Base-by-base conservation (phyloP, 108 stramenopile genomes). In the Nitzschia sp. region DNA sequence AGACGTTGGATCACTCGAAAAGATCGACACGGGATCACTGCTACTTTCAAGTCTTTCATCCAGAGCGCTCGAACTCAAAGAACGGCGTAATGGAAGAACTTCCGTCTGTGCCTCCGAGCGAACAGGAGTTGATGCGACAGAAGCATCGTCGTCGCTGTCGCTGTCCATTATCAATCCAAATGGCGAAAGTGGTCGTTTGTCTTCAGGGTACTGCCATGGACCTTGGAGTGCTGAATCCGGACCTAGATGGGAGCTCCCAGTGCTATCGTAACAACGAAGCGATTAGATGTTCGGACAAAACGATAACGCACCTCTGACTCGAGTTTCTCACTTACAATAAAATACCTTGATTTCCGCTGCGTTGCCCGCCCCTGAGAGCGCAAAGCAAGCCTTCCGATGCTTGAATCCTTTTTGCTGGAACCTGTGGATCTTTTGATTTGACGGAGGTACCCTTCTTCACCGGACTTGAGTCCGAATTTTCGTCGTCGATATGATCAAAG, bases 401-500 rank as follows among this genome's bases (percentile, higher is more conserved):
- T 19, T 29, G 26, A 19, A 58, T 9, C 42, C 46, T 53, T 17
- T 36, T 2, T 28, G 8, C 38, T 19, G 29, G 68, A 3, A 70
- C 48, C 57, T 48, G 70, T 38, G 17, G 68, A 18, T 0, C 2
- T 32, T 38, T 49, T 47, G n/a, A 11, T 29, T 27, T 11, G 11
- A 18, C 35, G 24, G 1, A 6, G 3, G 23, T 28, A 6, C 38
- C 38, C 9, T 9, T 42, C n/a, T n/a, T n/a, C n/a, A n/a, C n/a
- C n/a, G n/a, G n/a, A n/a, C n/a, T n/a, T n/a, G n/a, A n/a, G 9
- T 42, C 38, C 6, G 38, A 13, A 59, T 32, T 27, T 59, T 59
- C 57, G 27, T 64, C 69, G 38, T 79, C 79, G 38, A 80, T 84
- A 42, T 82, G 47, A 25, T 84, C 76, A 54, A 77, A 64, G 3